These are phyloP conservation scores for Boechera stricta DNA, from an alignment of 345 rosid species.

Conservation along the genomic window DNA sequence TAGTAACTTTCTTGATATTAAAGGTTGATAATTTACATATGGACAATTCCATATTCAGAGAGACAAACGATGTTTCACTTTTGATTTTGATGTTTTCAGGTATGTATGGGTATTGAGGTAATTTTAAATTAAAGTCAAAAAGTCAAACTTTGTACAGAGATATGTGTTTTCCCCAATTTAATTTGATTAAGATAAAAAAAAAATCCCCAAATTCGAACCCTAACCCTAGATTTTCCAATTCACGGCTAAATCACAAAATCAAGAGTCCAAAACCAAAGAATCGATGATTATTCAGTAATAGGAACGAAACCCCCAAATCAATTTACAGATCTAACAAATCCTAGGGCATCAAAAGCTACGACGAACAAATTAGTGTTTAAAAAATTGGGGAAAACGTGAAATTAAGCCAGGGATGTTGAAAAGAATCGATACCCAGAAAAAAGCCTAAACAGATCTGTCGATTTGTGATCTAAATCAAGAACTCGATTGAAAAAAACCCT, in stretches of 20 bases:
- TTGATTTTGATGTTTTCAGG: constrained; percentile 1
- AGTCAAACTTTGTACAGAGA: constrained; percentile 20
- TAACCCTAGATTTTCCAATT: constrained; percentile 51
- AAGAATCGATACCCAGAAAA: constrained; percentile 7
- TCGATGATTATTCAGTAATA: neutral
- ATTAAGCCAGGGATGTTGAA: neutral
- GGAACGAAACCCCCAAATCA: constrained; percentile 30
- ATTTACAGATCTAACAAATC: constrained; percentile 34
- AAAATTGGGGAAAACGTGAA: constrained; percentile 32
- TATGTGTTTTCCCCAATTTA: constrained; percentile 25
- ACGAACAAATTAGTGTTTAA: constrained; percentile 3
- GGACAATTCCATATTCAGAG: constrained; percentile 9
- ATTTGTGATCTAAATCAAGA: constrained; percentile 18
- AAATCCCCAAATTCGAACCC: constrained; percentile 43
- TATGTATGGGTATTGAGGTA: neutral
- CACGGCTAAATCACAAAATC: constrained; percentile 39
- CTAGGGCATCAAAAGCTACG: neutral
- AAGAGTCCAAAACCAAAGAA: neutral
- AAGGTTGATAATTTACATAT: neutral
- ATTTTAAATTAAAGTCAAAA: constrained; percentile 6
- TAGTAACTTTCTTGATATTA: constrained; percentile 3
- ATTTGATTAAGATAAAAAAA: constrained; percentile 33
- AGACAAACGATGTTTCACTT: neutral
- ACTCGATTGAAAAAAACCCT: constrained; percentile 23
- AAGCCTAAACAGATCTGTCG: constrained; percentile 29